Conservation (phyloP, 164 flowering plant species). For the Vitis amurensis region DNA sequence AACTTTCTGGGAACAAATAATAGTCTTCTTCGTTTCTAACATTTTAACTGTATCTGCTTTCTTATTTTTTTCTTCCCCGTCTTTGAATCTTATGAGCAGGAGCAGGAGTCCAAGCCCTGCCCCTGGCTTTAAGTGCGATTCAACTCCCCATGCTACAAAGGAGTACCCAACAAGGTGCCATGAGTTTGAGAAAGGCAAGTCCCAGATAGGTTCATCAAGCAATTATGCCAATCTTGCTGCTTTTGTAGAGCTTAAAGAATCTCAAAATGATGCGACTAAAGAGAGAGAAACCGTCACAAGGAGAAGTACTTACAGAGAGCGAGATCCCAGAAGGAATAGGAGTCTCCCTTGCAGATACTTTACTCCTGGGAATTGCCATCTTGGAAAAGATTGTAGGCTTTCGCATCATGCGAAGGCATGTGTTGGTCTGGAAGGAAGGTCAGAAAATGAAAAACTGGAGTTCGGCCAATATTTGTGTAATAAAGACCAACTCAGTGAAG, state of each 20-base stretch:
- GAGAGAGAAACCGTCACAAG: constrained; percentile 37
- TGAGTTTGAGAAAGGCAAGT: constrained; percentile 48
- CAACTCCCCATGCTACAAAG: constrained; percentile 22
- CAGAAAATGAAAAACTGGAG: constrained; percentile 26
- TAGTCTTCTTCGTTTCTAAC: too few species aligned
- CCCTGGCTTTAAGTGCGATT: constrained; percentile 42
- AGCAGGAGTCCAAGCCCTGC: constrained; percentile 51
- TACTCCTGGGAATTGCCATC: constrained; percentile 63
- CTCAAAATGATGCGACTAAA: constrained; percentile 21
- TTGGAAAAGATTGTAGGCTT: constrained; percentile 63
- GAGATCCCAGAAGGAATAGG: constrained; percentile 26
- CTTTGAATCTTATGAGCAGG: constrained; percentile 9
- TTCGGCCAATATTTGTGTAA: constrained; percentile 8
- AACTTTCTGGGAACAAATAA: too few species aligned
- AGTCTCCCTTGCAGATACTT: constrained; percentile 62
- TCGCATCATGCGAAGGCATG: constrained; percentile 46
- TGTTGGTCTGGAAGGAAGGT: constrained; percentile 32
- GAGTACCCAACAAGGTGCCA: constrained; percentile 29
- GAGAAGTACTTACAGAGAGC: constrained; percentile 25
- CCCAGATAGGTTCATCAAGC: constrained; percentile 55
- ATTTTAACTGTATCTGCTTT: too few species aligned
- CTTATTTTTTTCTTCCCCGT: too few species aligned
- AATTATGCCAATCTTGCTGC: constrained; percentile 44
- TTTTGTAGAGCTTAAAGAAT: constrained; percentile 29
- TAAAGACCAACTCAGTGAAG: constrained; percentile 16